Evolutionary conservation across 202 grass and related monocot genomes (phyloP), one percentile per base, ranked within the genome.

Genomic region (Schoenoplectus tabernaemontani): DNA sequence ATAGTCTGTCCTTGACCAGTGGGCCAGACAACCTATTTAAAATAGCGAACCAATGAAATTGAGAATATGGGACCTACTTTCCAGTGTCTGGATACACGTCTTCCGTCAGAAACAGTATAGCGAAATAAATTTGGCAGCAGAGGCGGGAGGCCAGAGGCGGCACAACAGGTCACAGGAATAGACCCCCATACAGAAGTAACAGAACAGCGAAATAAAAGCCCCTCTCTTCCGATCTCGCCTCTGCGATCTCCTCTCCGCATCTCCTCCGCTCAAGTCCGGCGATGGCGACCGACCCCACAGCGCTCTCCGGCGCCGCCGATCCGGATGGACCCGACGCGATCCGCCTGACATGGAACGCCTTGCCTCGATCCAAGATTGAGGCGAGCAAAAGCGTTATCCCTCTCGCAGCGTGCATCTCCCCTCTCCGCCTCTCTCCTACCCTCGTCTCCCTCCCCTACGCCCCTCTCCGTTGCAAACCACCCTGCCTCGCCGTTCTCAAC

Each of bases 311-410:
- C 53, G 28, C 74, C 24, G 60, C 86, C 19, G 94, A 93, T 54
- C 89, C 91, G 1, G 95, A 98, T 26, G 91, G 95, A 23, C 91
- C 88, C 17, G 95, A 98, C 59, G 89, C 89, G 78, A 87, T 95
- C 59, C 91, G 96, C 53, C 67, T 95, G 17, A 98, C 90, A 17
- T 98, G 96, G 96, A 92, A 95, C 79, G 65, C 90, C 3, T 90
- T 90, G 86, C 91, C 96, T 24, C 88, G 96, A 15, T 92, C 96
- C 78, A 98, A 98, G 85, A 83, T 98, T 15, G 96, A 98, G 83
- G 96, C 96, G 8, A 98, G 90, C 90, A 93, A 93, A 59, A 92
- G 96, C 86, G 92, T 98, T 30, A 85, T 98, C 39, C 93, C 93
- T n/a, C 78, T 97, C 69, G 93, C 93, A 37, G 91, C 84, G 61